Evolutionary conservation across 129 eudicot genomes (phyloP).

Genomic region (Erigeron canadensis): DNA sequence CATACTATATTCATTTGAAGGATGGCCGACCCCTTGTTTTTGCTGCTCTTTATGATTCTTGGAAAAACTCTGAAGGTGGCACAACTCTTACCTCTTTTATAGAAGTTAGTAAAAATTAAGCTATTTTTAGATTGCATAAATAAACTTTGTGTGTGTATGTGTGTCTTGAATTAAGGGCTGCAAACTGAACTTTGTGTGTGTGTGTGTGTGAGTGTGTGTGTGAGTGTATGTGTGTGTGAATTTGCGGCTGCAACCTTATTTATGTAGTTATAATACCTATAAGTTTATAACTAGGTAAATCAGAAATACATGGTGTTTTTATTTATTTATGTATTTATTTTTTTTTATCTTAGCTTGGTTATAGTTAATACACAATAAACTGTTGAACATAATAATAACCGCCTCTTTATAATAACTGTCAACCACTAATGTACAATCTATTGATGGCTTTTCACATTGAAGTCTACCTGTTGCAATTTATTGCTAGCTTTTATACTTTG

Average conservation of each 20-base stretch:
- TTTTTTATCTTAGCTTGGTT: too few relatives aligned
- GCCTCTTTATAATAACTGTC: too few relatives aligned
- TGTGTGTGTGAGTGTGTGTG: background rate
- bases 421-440: too few relatives aligned
- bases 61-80: slow-evolving; percentile 93
- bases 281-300: background rate
- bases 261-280: slow-evolving; percentile 1
- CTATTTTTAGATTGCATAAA: background rate
- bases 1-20: slow-evolving; percentile 80
- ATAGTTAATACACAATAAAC: too few relatives aligned
- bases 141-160: background rate
- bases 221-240: slow-evolving; percentile 3
- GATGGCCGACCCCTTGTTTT: slow-evolving; percentile 86
- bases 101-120: background rate
- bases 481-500: background rate
- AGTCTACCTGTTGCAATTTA: slow-evolving; percentile 9
- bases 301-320: background rate
- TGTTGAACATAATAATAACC: too few relatives aligned
- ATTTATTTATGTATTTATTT: too few relatives aligned
- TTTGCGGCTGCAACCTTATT: slow-evolving; percentile 3
- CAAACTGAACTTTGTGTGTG: slow-evolving; percentile 21
- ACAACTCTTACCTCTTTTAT: background rate
- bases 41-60: slow-evolving; percentile 95
- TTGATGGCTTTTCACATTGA: background rate
- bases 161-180: too few relatives aligned